A percentile compares a stretch with the other conserved stretches of the same genome.
These are phyloP conservation scores for Fusarium coicis DNA, from an alignment of 2,329 filamentous ascomycete genomes.

Conservation along the genomic window DNA sequence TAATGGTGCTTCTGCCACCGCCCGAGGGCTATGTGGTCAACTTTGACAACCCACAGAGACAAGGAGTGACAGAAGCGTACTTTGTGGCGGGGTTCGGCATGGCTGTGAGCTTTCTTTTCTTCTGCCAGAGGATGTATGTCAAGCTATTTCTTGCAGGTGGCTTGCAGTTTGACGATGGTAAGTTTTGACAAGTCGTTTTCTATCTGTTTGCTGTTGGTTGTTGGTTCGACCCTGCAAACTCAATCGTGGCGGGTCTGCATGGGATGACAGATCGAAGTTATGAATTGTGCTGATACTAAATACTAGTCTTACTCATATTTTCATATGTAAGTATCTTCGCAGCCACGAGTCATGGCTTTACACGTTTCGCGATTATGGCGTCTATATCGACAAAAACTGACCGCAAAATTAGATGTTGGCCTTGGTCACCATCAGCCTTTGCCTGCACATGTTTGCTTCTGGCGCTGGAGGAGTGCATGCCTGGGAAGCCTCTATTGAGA, in stretches of 20 bases:
- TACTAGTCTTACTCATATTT: conserved; percentile 26
- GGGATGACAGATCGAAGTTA: background rate
- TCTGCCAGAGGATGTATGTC: conserved; percentile 44
- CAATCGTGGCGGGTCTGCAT: background rate
- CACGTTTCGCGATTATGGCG: rapidly evolving
- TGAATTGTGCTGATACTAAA: conserved; percentile 7
- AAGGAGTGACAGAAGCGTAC: conserved; percentile 39
- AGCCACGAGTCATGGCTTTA: background rate
- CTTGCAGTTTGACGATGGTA: conserved; percentile 43
- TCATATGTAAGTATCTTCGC: conserved; percentile 24
- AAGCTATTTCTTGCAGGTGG: conserved; percentile 38
- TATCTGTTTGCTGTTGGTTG: background rate
- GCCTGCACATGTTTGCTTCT: conserved; percentile 43
- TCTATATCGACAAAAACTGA: conserved; percentile 1
- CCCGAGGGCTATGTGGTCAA: conserved; percentile 49
- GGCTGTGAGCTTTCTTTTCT: conserved; percentile 34
- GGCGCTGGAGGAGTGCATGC: conserved; percentile 44
- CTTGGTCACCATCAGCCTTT: conserved; percentile 33
- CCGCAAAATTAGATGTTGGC: conserved; percentile 20
- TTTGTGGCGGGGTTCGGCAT: conserved; percentile 34
- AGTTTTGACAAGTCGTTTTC: conserved; percentile 6
- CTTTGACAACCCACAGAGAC: conserved; percentile 47
- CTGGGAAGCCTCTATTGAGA: conserved; percentile 46
- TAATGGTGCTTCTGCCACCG: conserved; percentile 30
- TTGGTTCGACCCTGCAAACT: background rate